Evolutionary conservation across 2,329 filamentous ascomycete species (phyloP), one percentile per base, ranked within the genome.

Genomic region (Ophioceras dolichostomum): DNA sequence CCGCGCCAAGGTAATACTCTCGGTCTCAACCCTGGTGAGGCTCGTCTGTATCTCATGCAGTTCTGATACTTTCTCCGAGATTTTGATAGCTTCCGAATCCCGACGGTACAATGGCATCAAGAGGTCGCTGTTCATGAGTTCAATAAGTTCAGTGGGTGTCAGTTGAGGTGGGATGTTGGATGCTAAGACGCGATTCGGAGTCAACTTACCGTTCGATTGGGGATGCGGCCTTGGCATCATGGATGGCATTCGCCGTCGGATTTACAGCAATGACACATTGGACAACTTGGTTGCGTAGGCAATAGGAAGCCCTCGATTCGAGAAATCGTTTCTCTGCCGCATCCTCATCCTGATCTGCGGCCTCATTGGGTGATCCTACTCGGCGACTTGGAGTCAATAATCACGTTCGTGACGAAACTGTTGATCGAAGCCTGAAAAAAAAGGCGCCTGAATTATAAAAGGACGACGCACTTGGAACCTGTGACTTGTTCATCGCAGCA

Each of bases 201-300:
- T 10, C 14, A n/a, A 42, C 56, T 28, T 66, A 84, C 83, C 76
- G 73, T 58, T 91, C 83, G 37, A 78, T 65, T 32, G 73, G 71
- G 2, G 75, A 73, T 14, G 75, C 70, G 41, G 73, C 68, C 10
- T 70, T 72, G 31, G 76, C 76, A 41, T 72, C 64, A 54, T 93
- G 83, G 28, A 89, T 76, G 6, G 85, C 80, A 50, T 83, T 84
- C 40, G 93, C 62, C 29, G 83, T 76, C 7, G 86, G 84, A 48
- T 85, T 80, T 39, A 78, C 77, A 47, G 76, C 74, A 45, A 91
- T 58, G 37, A 84, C 75, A 33, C 70, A 76, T 43, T 82, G 75
- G 17, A 79, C 65, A 17, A 83, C 76, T 42, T 76, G 76, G 53
- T 79, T 79, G 44, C 76, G 76, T 39, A 89, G 65, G 29, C 75